These are phyloP conservation scores for Lolium rigidum DNA, from an alignment of 176 grass and related monocot species.

Conservation along the genomic window DNA sequence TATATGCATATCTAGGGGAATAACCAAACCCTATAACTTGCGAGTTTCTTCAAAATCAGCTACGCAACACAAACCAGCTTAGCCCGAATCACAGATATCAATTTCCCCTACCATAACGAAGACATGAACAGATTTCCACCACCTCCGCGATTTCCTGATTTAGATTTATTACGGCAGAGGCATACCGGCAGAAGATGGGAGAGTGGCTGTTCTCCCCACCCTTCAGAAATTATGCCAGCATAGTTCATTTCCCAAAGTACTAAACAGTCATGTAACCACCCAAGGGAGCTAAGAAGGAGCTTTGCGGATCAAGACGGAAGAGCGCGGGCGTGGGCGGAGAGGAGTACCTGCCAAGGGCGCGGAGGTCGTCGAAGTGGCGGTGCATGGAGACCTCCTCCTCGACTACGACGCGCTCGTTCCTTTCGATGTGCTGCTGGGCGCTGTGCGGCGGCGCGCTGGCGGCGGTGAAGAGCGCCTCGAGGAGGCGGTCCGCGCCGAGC, in stretches of 20 bases:
- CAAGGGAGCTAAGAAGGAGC: neutral
- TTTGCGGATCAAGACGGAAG: neutral
- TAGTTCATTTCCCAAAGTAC: neutral
- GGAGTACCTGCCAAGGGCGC: slow-evolving; percentile 64
- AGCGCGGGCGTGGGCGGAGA: slow-evolving; percentile 13
- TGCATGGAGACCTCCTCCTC: slow-evolving; percentile 82
- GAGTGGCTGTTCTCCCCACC: neutral
- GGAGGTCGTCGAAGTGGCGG: slow-evolving; percentile 88
- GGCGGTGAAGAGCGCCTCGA: slow-evolving; percentile 82
- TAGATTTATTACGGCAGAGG: slow-evolving; percentile 27
- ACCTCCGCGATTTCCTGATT: slow-evolving; percentile 3
- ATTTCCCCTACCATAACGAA: slow-evolving; percentile 17
- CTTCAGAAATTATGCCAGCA: neutral
- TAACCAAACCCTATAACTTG: neutral
- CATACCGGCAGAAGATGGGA: neutral
- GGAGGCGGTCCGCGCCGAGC: slow-evolving; percentile 81
- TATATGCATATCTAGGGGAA: neutral
- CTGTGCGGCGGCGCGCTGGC: slow-evolving; percentile 47
- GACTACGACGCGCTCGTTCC: slow-evolving; percentile 39
- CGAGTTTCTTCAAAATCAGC: neutral
- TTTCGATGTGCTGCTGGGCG: slow-evolving; percentile 45
- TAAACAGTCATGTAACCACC: neutral
- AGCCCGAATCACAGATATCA: neutral
- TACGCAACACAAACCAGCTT: neutral
- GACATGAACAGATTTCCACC: slow-evolving; percentile 3